A percentile compares a stretch with the other conserved stretches of the same genome.
phyloP scores from a whole-genome alignment of 2,329 filamentous ascomycete species.

The Metarhizium robertsii region DNA sequence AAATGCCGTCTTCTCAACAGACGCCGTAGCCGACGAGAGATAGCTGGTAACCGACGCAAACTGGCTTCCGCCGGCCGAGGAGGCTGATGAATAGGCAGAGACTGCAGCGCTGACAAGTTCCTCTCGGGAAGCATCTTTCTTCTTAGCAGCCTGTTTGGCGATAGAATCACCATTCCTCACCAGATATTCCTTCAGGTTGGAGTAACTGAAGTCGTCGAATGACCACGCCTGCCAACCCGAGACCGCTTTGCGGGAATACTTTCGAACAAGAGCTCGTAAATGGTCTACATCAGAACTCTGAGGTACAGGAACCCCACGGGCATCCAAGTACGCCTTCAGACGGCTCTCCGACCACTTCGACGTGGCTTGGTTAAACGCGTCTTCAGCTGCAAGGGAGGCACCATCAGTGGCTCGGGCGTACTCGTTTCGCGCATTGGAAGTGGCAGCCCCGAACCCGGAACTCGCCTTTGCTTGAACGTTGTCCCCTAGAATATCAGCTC shows the following conservation, averaged over 20 bases:
- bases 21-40: slow-evolving; percentile 53
- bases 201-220: slow-evolving; percentile 66
- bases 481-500: slow-evolving; percentile 61
- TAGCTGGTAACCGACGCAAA: slow-evolving; percentile 66
- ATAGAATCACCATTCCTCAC: slow-evolving; percentile 40
- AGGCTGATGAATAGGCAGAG: slow-evolving; percentile 50
- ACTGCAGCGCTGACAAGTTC: slow-evolving; percentile 60
- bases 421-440: slow-evolving; percentile 65
- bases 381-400: slow-evolving; percentile 50
- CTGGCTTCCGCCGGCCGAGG: slow-evolving; percentile 43
- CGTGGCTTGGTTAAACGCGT: slow-evolving; percentile 56
- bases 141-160: slow-evolving; percentile 50
- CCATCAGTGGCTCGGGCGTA: slow-evolving; percentile 68
- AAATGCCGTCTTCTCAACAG: slow-evolving; percentile 57
- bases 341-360: slow-evolving; percentile 64
- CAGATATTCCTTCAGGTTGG: slow-evolving; percentile 57
- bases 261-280: slow-evolving; percentile 64
- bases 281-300: slow-evolving; percentile 63
- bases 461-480: slow-evolving; percentile 47
- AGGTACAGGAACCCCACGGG: slow-evolving; percentile 66
- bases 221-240: slow-evolving; percentile 65
- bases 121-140: slow-evolving; percentile 59
- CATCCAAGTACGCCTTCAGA: slow-evolving; percentile 69
- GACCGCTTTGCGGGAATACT: slow-evolving; percentile 61
- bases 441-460: slow-evolving; percentile 61